Conservation (phyloP, 768 basidiomycete species). For the Cyathus striatus region DNA sequence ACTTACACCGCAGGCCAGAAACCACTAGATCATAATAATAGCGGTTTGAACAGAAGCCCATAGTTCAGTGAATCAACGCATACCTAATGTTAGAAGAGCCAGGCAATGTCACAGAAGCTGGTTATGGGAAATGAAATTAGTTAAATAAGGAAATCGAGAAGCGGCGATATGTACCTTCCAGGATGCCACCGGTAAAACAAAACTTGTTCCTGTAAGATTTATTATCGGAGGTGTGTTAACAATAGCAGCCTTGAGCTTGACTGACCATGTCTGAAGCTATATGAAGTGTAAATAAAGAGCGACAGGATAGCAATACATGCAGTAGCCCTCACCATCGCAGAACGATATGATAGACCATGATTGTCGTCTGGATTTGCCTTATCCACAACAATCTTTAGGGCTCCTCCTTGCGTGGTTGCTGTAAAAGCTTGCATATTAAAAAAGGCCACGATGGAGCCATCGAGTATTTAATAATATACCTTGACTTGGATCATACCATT, state of each 20-base stretch:
- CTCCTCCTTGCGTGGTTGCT: background rate
- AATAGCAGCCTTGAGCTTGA: too few relatives aligned
- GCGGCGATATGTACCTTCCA: conserved; percentile 37
- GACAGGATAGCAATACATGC: background rate
- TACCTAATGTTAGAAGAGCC: conserved; percentile 50
- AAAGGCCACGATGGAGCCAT: too few relatives aligned
- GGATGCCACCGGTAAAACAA: conserved; percentile 86
- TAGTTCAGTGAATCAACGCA: background rate
- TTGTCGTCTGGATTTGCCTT: background rate
- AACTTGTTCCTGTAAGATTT: conserved; percentile 86
- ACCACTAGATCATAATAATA: conserved; percentile 30
- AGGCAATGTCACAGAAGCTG: conserved; percentile 58
- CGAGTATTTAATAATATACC: too few relatives aligned
- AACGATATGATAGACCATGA: background rate
- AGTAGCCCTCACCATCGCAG: background rate
- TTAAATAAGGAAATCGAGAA: background rate
- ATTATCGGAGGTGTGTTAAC: background rate
- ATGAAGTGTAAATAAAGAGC: too few relatives aligned
- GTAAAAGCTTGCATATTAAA: too few relatives aligned
- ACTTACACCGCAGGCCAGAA: conserved; percentile 67
- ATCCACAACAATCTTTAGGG: background rate
- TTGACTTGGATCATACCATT: conserved; percentile 2
- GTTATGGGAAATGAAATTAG: background rate
- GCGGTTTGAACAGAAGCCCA: background rate
- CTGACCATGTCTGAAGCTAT: background rate